These are phyloP conservation scores for Cyberlindnera veronae DNA, from an alignment of 805 yeast genomes.

Conservation along the genomic window DNA sequence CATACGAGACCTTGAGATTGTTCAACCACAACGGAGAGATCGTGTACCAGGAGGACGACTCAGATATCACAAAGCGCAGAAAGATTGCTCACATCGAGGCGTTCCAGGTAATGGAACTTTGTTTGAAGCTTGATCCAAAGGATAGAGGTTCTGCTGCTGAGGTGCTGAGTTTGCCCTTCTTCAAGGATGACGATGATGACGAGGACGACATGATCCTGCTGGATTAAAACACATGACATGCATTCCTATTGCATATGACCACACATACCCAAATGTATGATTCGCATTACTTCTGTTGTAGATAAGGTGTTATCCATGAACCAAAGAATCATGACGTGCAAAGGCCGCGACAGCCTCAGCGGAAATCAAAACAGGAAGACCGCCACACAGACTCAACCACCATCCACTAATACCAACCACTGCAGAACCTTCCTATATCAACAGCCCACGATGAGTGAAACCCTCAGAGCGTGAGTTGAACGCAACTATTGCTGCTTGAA, in stretches of 20 bases:
- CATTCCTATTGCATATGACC: background rate
- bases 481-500: background rate
- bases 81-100: slow-evolving; percentile 23
- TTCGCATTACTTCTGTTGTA: too few species aligned
- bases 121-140: slow-evolving; percentile 77
- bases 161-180: slow-evolving; percentile 41
- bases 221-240: background rate
- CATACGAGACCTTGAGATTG: slow-evolving; percentile 56
- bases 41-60: slow-evolving; percentile 3
- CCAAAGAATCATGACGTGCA: too few species aligned
- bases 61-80: background rate
- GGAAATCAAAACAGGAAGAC: too few species aligned
- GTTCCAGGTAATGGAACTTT: slow-evolving; percentile 31
- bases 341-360: too few species aligned
- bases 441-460: background rate
- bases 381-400: background rate
- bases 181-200: slow-evolving; percentile 20
- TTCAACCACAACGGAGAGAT: slow-evolving; percentile 14
- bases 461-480: background rate
- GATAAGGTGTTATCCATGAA: too few species aligned
- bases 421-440: background rate
- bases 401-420: background rate
- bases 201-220: slow-evolving; percentile 16
- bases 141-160: slow-evolving; percentile 81
- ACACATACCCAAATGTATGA: background rate